These are phyloP conservation scores for Teratosphaeria viscida DNA, from an alignment of 2,329 filamentous ascomycete species.

Conservation along the genomic window DNA sequence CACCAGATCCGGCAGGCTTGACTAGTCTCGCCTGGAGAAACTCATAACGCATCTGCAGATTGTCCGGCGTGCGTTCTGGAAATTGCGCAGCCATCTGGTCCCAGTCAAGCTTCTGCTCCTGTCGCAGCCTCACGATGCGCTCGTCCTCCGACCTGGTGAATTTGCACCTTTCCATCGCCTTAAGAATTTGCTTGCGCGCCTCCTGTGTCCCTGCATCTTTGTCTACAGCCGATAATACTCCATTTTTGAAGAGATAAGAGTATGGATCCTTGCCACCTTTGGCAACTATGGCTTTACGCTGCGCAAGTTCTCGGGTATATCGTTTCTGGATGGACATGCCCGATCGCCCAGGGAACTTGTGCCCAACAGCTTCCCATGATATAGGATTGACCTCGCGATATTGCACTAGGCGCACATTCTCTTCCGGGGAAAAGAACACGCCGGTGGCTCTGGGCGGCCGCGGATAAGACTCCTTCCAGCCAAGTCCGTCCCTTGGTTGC, in stretches of 20 bases:
- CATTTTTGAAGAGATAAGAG: conserved; percentile 2
- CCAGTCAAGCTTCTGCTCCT: conserved; percentile 26
- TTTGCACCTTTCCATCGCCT: conserved; percentile 14
- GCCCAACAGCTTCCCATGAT: conserved; percentile 26
- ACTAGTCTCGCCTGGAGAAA: neutral
- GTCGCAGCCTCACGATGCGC: conserved; percentile 28
- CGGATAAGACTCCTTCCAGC: neutral
- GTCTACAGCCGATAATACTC: neutral
- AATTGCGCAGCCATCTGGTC: conserved; percentile 18
- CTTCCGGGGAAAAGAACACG: conserved; percentile 1
- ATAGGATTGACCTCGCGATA: neutral
- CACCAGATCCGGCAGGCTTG: neutral
- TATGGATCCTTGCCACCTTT: conserved; percentile 3
- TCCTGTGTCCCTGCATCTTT: neutral
- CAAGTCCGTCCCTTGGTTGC: neutral
- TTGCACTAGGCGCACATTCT: conserved; percentile 10
- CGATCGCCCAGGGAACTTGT: conserved; percentile 23
- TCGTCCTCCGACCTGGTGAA: neutral
- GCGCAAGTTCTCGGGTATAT: conserved; percentile 8
- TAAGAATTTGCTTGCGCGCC: neutral
- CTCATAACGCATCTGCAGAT: neutral
- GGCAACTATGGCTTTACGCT: conserved; percentile 1
- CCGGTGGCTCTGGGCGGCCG: neutral
- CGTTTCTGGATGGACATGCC: conserved; percentile 13
- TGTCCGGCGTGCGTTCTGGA: neutral